Conservation (phyloP, 371 early-diverging fungal genomes). For the Apophysomyces elegans region DNA sequence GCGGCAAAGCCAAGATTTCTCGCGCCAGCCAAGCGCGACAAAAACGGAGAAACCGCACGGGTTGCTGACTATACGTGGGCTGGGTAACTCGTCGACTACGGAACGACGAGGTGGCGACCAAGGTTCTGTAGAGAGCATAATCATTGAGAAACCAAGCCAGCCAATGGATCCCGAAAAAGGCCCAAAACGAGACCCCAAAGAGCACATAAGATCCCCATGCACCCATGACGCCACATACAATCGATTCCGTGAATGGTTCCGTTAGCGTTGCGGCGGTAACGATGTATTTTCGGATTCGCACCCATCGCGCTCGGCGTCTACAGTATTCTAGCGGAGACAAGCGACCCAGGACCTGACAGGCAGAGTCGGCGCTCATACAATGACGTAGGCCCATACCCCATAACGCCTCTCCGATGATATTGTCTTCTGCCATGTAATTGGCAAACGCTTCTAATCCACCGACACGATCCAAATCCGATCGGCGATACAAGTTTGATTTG, state of each 20-base stretch:
- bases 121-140: slow-evolving; percentile 59
- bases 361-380: slow-evolving; percentile 83
- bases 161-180: slow-evolving; percentile 72
- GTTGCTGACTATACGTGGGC: slow-evolving; percentile 6
- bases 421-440: slow-evolving; percentile 93
- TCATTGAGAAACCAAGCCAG: slow-evolving; percentile 77
- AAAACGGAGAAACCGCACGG: slow-evolving; percentile 26
- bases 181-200: slow-evolving; percentile 46
- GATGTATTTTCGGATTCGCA: slow-evolving; percentile 89
- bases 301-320: slow-evolving; percentile 87
- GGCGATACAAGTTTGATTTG: slow-evolving; percentile 91
- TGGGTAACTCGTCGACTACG: slow-evolving; percentile 18
- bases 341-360: slow-evolving; percentile 82
- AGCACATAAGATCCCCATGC: slow-evolving; percentile 55
- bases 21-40: slow-evolving; percentile 74
- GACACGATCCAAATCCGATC: slow-evolving; percentile 76
- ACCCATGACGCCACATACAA: slow-evolving; percentile 77
- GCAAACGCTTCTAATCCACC: slow-evolving; percentile 89
- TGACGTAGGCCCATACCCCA: slow-evolving; percentile 84
- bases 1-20: slow-evolving; percentile 82
- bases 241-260: slow-evolving; percentile 92
- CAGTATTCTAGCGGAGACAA: slow-evolving; percentile 78
- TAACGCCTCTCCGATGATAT: slow-evolving; percentile 86
- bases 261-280: slow-evolving; percentile 83
- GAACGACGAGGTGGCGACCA: slow-evolving; percentile 42